Percentiles rank a stretch among this genome's conserved stretches.
These are phyloP conservation scores for Colletotrichum viniferum DNA, from an alignment of 2,329 filamentous ascomycete genomes.

Conservation along the genomic window DNA sequence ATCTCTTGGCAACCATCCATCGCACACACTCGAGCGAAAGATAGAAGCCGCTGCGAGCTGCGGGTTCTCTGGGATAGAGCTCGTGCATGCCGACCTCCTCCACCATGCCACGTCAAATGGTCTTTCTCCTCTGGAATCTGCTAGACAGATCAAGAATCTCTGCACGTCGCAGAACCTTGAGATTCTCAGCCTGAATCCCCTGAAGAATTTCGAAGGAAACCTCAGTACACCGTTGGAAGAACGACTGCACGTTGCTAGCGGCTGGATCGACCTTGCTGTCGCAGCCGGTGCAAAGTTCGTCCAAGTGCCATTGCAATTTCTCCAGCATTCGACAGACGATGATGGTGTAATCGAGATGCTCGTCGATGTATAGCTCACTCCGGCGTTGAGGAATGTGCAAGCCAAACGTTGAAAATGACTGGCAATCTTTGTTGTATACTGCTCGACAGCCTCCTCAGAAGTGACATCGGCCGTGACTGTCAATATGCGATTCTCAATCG, in stretches of 20 bases:
- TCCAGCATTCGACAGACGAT: not conserved
- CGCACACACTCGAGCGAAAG: not conserved
- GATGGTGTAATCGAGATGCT: not conserved
- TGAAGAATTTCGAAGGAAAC: not conserved
- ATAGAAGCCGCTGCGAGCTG: not conserved
- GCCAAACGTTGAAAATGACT: not conserved
- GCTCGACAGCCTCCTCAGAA: not conserved
- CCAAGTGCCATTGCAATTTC: not conserved
- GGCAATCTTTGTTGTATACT: not conserved
- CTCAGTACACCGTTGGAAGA: not conserved
- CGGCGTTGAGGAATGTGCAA: not conserved
- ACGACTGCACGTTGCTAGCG: not conserved
- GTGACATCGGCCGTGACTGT: not conserved
- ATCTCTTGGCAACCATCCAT: not conserved
- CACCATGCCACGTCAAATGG: not conserved
- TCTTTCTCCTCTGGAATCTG: not conserved
- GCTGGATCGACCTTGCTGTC: not conserved
- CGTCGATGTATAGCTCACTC: not conserved
- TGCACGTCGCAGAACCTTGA: not conserved
- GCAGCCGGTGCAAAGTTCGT: not conserved
- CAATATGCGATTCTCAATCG: not conserved
- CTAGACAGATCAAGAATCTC: fast-evolving
- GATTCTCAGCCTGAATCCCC: not conserved
- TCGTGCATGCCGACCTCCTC: not conserved
- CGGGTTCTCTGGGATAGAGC: not conserved